These are phyloP conservation scores for Pythium vanterpoolii DNA, from an alignment of 352 stramenopile genomes.

Conservation along the genomic window DNA sequence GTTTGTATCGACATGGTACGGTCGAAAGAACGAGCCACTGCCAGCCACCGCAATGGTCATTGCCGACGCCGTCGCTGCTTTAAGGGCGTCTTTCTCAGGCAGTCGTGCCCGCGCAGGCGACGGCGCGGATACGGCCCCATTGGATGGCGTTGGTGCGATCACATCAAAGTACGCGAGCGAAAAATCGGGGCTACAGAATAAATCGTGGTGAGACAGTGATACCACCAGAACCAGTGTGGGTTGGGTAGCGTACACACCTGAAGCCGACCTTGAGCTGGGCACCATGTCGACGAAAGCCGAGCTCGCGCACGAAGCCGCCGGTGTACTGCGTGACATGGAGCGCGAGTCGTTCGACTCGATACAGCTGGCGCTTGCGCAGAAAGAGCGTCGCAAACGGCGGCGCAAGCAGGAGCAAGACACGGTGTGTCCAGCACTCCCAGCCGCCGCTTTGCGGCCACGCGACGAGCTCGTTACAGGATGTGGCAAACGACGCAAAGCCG, in stretches of 20 bases:
- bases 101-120: constrained; percentile 11
- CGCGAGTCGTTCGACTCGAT: constrained; percentile 56
- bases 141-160: constrained; percentile 29
- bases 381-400: constrained; percentile 59
- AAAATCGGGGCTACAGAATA: constrained; percentile 59
- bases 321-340: constrained; percentile 68
- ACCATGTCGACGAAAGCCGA: constrained; percentile 74
- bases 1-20: constrained; percentile 82
- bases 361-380: constrained; percentile 61
- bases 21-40: constrained; percentile 77
- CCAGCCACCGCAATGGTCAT: constrained; percentile 64
- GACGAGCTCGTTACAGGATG: constrained; percentile 66
- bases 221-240: too few relatives aligned
- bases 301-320: constrained; percentile 75
- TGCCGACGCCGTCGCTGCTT: not conserved
- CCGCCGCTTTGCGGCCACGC: constrained; percentile 41
- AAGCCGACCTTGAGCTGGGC: constrained; percentile 80
- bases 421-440: constrained; percentile 72
- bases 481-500: constrained; percentile 66
- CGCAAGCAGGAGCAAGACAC: constrained; percentile 40
- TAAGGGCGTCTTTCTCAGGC: constrained; percentile 5
- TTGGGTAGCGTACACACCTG: constrained; percentile 30
- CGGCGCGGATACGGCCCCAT: not conserved
- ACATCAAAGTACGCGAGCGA: constrained; percentile 82
- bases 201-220: too few relatives aligned